phyloP scores from a whole-genome alignment of 2,329 filamentous ascomycete genomes.

The Sordariomycetes sp. region DNA sequence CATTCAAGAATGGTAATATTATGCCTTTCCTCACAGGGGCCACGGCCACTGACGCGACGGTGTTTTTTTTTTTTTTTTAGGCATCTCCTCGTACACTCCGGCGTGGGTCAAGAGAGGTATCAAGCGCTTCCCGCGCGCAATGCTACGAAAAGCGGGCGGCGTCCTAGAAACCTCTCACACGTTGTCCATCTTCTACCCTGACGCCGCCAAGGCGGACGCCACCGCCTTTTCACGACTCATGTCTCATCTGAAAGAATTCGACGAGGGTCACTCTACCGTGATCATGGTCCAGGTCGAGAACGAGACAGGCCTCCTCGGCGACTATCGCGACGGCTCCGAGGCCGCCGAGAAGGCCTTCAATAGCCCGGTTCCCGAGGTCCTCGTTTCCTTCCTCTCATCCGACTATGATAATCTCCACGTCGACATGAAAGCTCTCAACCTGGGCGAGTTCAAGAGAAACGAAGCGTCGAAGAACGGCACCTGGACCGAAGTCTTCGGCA shows the following conservation, averaged over 20 bases:
- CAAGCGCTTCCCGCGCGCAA: conserved; percentile 12
- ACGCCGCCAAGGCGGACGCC: not conserved
- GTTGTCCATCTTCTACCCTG: conserved; percentile 11
- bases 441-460: not conserved
- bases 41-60: not conserved
- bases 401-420: not conserved
- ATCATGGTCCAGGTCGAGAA: conserved; percentile 41
- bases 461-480: not conserved
- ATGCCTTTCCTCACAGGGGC: too few species aligned
- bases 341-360: conserved; percentile 16
- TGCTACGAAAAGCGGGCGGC: conserved; percentile 15
- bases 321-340: conserved; percentile 27
- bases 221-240: conserved; percentile 15
- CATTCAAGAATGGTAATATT: conserved; percentile 16
- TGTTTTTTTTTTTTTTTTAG: conserved; percentile 6
- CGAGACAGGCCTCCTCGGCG: conserved; percentile 31
- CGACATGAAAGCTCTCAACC: not conserved
- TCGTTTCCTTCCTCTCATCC: not conserved
- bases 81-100: conserved; percentile 13
- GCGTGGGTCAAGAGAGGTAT: conserved; percentile 13
- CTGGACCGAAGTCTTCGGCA: conserved; percentile 17
- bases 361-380: not conserved
- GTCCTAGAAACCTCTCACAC: conserved; percentile 13
- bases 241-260: conserved; percentile 21
- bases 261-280: conserved; percentile 27